Conservation (phyloP, 1,139 yeast species). For the Oligophagozyma castellii region DNA sequence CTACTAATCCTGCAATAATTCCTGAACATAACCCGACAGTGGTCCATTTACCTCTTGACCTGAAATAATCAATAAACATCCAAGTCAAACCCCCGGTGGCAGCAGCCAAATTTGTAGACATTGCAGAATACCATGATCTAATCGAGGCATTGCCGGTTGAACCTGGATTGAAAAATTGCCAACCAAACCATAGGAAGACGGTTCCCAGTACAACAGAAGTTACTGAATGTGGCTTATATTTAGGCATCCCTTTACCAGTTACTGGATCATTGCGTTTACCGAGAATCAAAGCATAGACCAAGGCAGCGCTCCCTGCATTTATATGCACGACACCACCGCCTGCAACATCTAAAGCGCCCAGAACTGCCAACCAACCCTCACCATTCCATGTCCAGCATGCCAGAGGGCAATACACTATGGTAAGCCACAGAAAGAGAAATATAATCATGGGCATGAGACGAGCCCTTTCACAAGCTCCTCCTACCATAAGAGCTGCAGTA, state of each 20-base stretch:
- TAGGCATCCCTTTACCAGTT: constrained; percentile 57
- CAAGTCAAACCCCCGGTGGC: constrained; percentile 84
- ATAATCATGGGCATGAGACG: constrained; percentile 93
- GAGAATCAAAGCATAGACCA: constrained; percentile 78
- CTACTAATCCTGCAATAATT: constrained; percentile 86
- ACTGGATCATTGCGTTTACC: constrained; percentile 87
- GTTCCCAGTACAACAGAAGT: constrained; percentile 88
- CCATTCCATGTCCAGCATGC: constrained; percentile 98
- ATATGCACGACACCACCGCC: constrained; percentile 99
- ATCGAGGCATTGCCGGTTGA: constrained; percentile 84
- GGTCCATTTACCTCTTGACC: constrained; percentile 87
- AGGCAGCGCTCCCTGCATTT: constrained; percentile 86
- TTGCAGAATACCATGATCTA: constrained; percentile 88
- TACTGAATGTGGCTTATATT: constrained; percentile 84
- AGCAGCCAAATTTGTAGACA: constrained; percentile 88
- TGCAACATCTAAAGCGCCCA: constrained; percentile 89
- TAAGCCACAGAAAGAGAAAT: constrained; percentile 83
- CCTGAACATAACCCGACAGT: constrained; percentile 92
- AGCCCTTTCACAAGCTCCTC: constrained; percentile 98
- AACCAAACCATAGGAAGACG: constrained; percentile 90
- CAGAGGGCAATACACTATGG: constrained; percentile 88
- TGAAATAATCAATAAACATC: constrained; percentile 83
- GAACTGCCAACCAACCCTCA: constrained; percentile 69
- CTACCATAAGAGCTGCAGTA: constrained; percentile 86
- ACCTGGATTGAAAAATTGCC: constrained; percentile 98